phyloP scores from a whole-genome alignment of 164 flowering plant species.

The Cinnamomum micranthum region DNA sequence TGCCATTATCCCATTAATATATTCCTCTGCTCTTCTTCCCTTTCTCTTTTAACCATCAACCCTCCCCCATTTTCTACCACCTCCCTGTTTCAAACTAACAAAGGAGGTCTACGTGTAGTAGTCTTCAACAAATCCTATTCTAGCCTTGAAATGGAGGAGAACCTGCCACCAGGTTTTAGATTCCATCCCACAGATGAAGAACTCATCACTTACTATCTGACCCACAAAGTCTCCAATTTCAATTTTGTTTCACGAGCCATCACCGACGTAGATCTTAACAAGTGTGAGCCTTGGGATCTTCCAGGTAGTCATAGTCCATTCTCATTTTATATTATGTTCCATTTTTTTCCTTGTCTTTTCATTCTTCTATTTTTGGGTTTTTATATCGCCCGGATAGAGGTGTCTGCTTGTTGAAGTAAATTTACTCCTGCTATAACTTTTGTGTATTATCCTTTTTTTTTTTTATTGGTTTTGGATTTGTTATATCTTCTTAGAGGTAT shows the following conservation, averaged over 20 bases:
- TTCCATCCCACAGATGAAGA: constrained; percentile 83
- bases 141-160: constrained; percentile 43
- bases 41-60: background rate
- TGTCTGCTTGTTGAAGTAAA: background rate
- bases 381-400: background rate
- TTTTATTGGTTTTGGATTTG: background rate
- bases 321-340: background rate
- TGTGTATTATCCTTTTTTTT: background rate
- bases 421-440: background rate
- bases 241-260: constrained; percentile 48
- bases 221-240: constrained; percentile 58
- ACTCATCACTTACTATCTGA: constrained; percentile 60
- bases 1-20: constrained; percentile 3
- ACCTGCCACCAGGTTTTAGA: constrained; percentile 74
- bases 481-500: background rate
- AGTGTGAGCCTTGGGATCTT: constrained; percentile 82
- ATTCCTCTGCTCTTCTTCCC: background rate
- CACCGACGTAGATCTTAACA: constrained; percentile 70
- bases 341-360: background rate
- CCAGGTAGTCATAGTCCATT: constrained; percentile 39
- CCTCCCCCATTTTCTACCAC: background rate
- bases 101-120: background rate
- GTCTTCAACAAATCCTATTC: background rate
- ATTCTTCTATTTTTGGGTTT: background rate
- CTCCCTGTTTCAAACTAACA: background rate